Evolutionary conservation across 73 alveolate genomes (phyloP), one percentile per base, ranked within the genome.

Genomic region (Paraurostyla sp.): DNA sequence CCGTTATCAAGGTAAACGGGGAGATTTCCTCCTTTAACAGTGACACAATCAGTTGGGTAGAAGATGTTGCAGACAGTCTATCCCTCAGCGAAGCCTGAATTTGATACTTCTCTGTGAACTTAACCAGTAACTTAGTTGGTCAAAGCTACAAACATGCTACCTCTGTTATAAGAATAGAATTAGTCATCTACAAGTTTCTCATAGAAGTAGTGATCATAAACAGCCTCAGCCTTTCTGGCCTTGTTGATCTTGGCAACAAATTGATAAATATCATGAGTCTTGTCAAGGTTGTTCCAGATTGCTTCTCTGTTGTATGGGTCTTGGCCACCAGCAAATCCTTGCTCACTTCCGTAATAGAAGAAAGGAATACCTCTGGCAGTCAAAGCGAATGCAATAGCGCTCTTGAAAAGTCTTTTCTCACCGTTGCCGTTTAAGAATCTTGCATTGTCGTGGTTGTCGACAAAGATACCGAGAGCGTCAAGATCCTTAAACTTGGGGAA

Each of bases 261-360:
- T 38, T 48, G 29, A 59, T 51, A 90, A 42, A 90, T 50, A 15
- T 85, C 87, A 54, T 51, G 16, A 23, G 0, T 0, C 15, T 89
- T 35, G 81, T 90, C 90, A 15, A 85, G 9, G 58, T 48, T 42
- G 43, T 88, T 78, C 97, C 97, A 96, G 23, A 97, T 87, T 16
- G 93, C 94, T 94, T 97, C 99, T 91, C 99, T 92, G 86, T 94
- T 90, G 36, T 92, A 15, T 38, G 99, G 99, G 89, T 97, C 99
- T 69, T 80, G 91, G 0, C 99, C 99, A n/a, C 99, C 99, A 51
- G 89, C 80, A 92, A 90, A 97, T 42, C 86, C 94, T 92, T 98
- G 97, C 89, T 98, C 99, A 76, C 92, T 88, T 41, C 99, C 99
- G 95, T 98, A 98, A 88, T 98, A 98, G 48, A 94, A 42, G 71